A percentile compares a stretch with the other conserved stretches of the same genome.
phyloP scores from a whole-genome alignment of 345 rosid genomes.

The Cardamine chenopodiifolia region DNA sequence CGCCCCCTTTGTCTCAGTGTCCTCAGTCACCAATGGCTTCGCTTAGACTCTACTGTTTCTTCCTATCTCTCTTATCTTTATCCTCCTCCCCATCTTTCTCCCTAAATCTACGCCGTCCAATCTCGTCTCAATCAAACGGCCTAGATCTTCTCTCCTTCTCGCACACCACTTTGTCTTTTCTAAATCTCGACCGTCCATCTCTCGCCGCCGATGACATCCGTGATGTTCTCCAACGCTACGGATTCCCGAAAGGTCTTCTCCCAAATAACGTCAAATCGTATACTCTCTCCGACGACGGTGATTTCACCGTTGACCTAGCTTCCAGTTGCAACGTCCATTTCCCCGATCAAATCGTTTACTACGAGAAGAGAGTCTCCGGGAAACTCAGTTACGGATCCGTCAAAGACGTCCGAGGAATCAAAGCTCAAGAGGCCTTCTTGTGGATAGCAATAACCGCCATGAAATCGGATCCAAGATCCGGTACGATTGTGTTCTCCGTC shows the following conservation, averaged over 20 bases:
- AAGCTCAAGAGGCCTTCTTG: conserved; percentile 63
- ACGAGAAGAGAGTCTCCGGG: conserved; percentile 56
- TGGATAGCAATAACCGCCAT: conserved; percentile 75
- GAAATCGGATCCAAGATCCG: conserved; percentile 46
- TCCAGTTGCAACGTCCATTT: conserved; percentile 61
- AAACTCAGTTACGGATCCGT: conserved; percentile 65
- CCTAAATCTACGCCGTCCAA: conserved; percentile 19
- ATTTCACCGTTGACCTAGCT: conserved; percentile 52
- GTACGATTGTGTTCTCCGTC: conserved; percentile 64
- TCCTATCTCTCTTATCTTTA: conserved; percentile 16
- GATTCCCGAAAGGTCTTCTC: conserved; percentile 72
- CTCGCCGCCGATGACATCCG: conserved; percentile 51
- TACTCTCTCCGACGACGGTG: conserved; percentile 54
- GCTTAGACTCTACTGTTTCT: conserved; percentile 27
- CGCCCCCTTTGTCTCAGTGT: not conserved
- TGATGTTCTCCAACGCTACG: conserved; percentile 66
- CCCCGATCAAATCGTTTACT: conserved; percentile 56
- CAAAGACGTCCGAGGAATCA: conserved; percentile 58
- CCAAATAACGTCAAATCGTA: conserved; percentile 65
- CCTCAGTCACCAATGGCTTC: conserved; percentile 17
- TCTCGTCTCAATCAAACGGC: conserved; percentile 27
- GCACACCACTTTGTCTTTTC: conserved; percentile 37
- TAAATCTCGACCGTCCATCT: conserved; percentile 22
- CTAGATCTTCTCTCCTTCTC: conserved; percentile 30
- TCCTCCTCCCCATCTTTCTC: conserved; percentile 23